These are phyloP conservation scores for Oryza coarctata DNA, from an alignment of 176 grass and related monocot genomes.

Conservation along the genomic window DNA sequence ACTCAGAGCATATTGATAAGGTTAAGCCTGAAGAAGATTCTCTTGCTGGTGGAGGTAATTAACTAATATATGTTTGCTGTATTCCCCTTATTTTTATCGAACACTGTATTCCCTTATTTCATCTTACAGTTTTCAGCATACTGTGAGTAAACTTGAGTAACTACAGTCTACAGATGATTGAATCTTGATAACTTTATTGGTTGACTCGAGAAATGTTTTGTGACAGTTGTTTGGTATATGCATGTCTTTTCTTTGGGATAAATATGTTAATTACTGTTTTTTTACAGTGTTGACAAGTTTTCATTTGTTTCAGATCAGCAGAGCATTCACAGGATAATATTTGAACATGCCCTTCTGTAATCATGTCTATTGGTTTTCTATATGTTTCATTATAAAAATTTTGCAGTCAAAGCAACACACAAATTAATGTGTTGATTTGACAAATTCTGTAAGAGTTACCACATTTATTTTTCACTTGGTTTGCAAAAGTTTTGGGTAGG, in stretches of 20 bases:
- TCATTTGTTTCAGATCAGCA: neutral
- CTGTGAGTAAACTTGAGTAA: neutral
- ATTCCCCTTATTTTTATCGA: neutral
- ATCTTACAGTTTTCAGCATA: conserved; percentile 26
- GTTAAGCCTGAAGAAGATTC: conserved; percentile 57
- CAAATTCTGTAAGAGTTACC: neutral
- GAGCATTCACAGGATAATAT: neutral
- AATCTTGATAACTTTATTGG: neutral
- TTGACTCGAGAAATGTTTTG: neutral
- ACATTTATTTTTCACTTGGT: neutral
- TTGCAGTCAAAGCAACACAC: neutral
- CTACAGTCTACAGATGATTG: neutral
- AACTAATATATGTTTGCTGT: conserved; percentile 24
- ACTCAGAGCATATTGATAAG: conserved; percentile 60
- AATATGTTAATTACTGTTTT: neutral
- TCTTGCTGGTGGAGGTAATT: conserved; percentile 63
- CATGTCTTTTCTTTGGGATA: neutral
- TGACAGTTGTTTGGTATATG: neutral
- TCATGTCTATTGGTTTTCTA: neutral
- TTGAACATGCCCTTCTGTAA: neutral
- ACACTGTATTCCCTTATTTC: too few species aligned
- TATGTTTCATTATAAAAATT: neutral
- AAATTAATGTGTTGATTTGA: neutral
- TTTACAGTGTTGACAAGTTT: neutral
- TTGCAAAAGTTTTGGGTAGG: neutral